Base-by-base conservation (phyloP, 2,329 filamentous ascomycete species). In the Bipolaris victoriae region DNA sequence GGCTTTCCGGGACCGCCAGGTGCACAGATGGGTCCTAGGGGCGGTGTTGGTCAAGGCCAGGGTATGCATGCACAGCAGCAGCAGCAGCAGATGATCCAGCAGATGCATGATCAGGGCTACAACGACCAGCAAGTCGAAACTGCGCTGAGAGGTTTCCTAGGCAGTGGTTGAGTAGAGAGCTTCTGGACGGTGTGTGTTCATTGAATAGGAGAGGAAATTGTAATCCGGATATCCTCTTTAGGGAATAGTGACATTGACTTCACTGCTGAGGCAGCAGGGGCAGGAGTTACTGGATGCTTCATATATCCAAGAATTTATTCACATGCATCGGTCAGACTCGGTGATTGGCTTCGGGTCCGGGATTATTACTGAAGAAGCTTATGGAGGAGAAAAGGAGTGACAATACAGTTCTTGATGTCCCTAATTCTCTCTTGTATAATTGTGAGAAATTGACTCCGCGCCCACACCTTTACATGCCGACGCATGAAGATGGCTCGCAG, bases 111-210 rank as follows among this genome's bases (percentile, higher is more conserved):
- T 9, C 58, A 55, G 3, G 59, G 55, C 1, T 60, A 65, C 7
- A 59, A 72, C 11, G 72, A 74, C 47, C 47, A 61, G 10, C 60
- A 65, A 2, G 68, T 74, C 2, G 73, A 67, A 62, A 61, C 40
- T 56, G 72, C 70, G 1, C 33, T 74, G 52, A 57, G 58, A 26
- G 70, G 66, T 0, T 75, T 65, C 26, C 55, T 72, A 53, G 65
- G 65, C 10, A 48, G 15, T 16, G n/a, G 6, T 3, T 55, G 6
- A 29, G 2, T 47, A n/a, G 0, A 18, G 16, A 10, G 10, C 15
- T 16, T 15, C 26, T 48, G 22, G 24, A 11, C 2, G 10, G 1
- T 29, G 4, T 18, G 11, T 18, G 11, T 15, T 7, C 20, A 31
- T 13, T 31, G 48, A 9, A 7, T 13, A 7, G 20, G 9, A 18